Conservation (phyloP, 2,329 filamentous ascomycete genomes). For the Fonsecaea pedrosoi region DNA sequence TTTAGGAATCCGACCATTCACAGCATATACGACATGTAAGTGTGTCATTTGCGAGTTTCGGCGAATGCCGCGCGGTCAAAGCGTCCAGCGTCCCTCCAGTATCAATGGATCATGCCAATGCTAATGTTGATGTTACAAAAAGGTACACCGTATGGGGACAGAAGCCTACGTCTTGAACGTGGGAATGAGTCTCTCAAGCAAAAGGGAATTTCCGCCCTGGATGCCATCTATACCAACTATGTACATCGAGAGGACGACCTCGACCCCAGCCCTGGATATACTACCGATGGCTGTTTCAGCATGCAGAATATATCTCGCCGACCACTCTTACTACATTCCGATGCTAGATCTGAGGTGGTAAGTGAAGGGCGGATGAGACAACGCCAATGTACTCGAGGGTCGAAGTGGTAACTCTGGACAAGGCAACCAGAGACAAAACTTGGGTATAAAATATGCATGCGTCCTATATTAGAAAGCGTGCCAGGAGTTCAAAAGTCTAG, state of each 20-base stretch:
- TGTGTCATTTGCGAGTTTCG: conserved; percentile 1
- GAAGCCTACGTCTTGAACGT: not conserved
- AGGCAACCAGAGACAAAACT: too few relatives aligned
- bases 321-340: too few relatives aligned
- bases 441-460: too few relatives aligned
- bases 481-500: too few relatives aligned
- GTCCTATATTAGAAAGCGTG: too few relatives aligned
- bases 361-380: too few relatives aligned
- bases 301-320: too few relatives aligned
- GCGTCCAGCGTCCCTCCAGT: not conserved
- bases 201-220: not conserved
- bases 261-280: not conserved
- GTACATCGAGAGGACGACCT: not conserved
- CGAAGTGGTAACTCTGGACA: too few relatives aligned
- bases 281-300: too few relatives aligned
- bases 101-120: not conserved
- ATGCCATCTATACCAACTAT: not conserved
- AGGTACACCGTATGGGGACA: conserved; percentile 11
- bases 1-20: conserved; percentile 45
- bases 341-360: too few relatives aligned
- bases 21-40: conserved; percentile 42
- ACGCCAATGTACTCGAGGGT: too few relatives aligned
- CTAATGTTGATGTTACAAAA: not conserved
- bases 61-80: not conserved
- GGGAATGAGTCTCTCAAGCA: not conserved